Percentiles rank a stretch among this genome's conserved stretches.
These are phyloP conservation scores for Niveomyces coronatus DNA, from an alignment of 2,329 filamentous ascomycete genomes.

Conservation along the genomic window DNA sequence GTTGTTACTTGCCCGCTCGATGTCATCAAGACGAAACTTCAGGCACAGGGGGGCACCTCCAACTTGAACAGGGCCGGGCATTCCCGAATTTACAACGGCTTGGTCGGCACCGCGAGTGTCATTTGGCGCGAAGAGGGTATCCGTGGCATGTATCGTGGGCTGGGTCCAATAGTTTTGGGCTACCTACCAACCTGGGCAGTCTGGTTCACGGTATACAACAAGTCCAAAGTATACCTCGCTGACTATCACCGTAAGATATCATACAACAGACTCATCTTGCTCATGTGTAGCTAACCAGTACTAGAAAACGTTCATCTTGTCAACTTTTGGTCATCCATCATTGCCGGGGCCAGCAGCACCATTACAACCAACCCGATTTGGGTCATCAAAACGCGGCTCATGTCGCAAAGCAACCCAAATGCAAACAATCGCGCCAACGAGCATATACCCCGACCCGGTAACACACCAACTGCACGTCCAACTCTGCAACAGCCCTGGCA, in stretches of 20 bases:
- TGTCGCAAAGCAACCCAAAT: conserved; percentile 67
- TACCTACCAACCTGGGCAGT: conserved; percentile 98
- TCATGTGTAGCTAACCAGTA: conserved; percentile 10
- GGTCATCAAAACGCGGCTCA: conserved; percentile 97
- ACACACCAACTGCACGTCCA: conserved; percentile 44
- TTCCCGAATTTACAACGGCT: conserved; percentile 65
- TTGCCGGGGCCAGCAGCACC: conserved; percentile 86
- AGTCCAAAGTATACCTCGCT: conserved; percentile 65
- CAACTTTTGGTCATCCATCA: conserved; percentile 80
- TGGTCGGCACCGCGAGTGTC: conserved; percentile 73
- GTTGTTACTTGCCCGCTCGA: conserved; percentile 94
- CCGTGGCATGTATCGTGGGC: conserved; percentile 80
- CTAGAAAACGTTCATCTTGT: conserved; percentile 66
- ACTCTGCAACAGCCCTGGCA: conserved; percentile 68
- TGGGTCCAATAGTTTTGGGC: conserved; percentile 89
- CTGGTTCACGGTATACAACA: conserved; percentile 94
- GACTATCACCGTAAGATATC: conserved; percentile 48
- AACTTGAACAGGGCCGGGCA: conserved; percentile 40
- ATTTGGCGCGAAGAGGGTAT: conserved; percentile 87
- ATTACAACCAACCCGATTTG: conserved; percentile 95
- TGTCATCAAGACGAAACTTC: conserved; percentile 97
- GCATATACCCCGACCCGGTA: conserved; percentile 36
- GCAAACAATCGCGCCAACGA: conserved; percentile 34
- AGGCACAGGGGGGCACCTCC: conserved; percentile 80
- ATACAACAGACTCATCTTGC: background rate